Evolutionary conservation across 108 stramenopile species (phyloP).

Genomic region (Craspedostauros australis): DNA sequence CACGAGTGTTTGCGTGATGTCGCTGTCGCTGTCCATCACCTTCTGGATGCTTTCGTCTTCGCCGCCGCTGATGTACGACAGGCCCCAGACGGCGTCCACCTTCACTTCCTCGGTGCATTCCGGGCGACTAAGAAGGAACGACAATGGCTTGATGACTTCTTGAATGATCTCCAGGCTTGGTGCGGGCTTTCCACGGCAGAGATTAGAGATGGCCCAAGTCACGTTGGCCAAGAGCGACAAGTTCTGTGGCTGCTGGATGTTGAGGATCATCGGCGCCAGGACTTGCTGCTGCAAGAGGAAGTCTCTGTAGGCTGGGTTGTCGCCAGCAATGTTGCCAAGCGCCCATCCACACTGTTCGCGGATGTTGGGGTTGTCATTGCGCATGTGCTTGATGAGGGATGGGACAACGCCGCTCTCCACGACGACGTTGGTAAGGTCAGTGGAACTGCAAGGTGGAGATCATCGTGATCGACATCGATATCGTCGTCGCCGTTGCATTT

Average conservation of each 20-base stretch:
- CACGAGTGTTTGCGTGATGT: slow-evolving; percentile 35
- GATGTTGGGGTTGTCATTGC: slow-evolving; percentile 58
- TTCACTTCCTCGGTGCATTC: slow-evolving; percentile 38
- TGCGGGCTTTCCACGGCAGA: slow-evolving; percentile 91
- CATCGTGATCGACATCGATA: too few relatives aligned
- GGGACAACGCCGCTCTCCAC: slow-evolving; percentile 72
- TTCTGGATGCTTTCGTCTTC: slow-evolving; percentile 69
- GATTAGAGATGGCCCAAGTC: slow-evolving; percentile 89
- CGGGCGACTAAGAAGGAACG: not conserved
- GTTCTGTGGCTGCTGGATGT: slow-evolving; percentile 67
- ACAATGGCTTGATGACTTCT: slow-evolving; percentile 51
- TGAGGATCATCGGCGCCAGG: slow-evolving; percentile 59
- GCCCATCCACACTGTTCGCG: slow-evolving; percentile 96
- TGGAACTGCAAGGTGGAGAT: too few relatives aligned
- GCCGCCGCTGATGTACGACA: slow-evolving; percentile 87
- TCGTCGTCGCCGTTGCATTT: too few relatives aligned
- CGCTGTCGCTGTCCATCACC: slow-evolving; percentile 51
- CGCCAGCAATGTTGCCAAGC: slow-evolving; percentile 94
- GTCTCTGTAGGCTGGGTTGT: slow-evolving; percentile 70
- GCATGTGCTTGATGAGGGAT: slow-evolving; percentile 57
- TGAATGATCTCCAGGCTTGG: slow-evolving; percentile 40
- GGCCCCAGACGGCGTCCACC: slow-evolving; percentile 84
- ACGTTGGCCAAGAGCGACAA: slow-evolving; percentile 69
- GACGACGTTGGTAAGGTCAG: slow-evolving; percentile 54
- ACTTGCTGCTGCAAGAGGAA: slow-evolving; percentile 45